Evolutionary conservation across 2,329 filamentous ascomycete species (phyloP), one percentile per base, ranked within the genome.

Genomic region (Clonostachys byssicola): DNA sequence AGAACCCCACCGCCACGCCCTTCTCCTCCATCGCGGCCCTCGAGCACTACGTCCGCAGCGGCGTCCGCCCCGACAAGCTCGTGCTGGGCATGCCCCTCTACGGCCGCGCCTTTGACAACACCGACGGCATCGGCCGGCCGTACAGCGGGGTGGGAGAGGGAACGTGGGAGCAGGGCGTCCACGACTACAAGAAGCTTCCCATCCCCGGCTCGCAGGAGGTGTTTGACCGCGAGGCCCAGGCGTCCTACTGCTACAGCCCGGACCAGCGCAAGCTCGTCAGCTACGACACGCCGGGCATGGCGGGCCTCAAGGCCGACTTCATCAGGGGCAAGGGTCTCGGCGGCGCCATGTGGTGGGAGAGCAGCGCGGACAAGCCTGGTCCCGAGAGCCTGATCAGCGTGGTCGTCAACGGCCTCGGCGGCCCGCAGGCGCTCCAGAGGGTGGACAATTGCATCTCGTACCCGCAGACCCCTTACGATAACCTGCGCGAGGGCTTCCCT

Each of bases 321-420:
- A 80, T 96, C 60, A 78, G 74, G 59, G 63, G 78, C 17, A 71
- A 77, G 41, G 74, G 80, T 0, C 76, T 96, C 0, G 92, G 91
- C 2, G 92, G 92, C 16, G 89, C 80, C n/a, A 96, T 97, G 92
- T 97, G 90, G 90, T 96, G 91, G 91, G 92, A 96, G 70, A 89
- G 83, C 57, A 92, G 86, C 58, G 85, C 81, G 1, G 92, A 96
- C 63, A 85, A 83, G 60, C 61, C 66, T 4, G 83, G 82, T 0
- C 71, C 75, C 0, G 66, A 76, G 46, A 92, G 88, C 56, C 62
- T 96, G 60, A 90, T 92, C 47, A 70, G 65, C 7, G 83, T 77
- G 13, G 82, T 85, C 14, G 80, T 87, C 2, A 71, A 78, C 34
- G 69, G 65, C 0, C 64, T 89, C 12, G 85, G 83, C 16, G 81